Evolutionary conservation across 2,329 filamentous ascomycete species (phyloP), one percentile per base, ranked within the genome.

Genomic region (Beauveria varroae): DNA sequence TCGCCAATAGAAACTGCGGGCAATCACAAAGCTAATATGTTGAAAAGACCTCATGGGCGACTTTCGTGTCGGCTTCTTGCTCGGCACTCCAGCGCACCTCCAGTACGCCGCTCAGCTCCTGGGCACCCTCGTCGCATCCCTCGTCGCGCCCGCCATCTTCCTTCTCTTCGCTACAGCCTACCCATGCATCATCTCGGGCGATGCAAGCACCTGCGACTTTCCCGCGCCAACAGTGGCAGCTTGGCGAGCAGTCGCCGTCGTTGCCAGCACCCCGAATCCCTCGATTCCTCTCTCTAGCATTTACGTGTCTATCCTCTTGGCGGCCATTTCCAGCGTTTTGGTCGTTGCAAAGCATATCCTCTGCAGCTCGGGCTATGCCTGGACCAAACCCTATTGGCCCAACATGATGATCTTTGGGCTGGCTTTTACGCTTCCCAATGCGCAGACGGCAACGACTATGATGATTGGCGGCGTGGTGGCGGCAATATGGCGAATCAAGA

Each of bases 371-470:
- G 46, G 41, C 12, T 44, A 57, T 44, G 18, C 37, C 6, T 22
- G 47, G 44, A 20, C 24, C 12, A 52, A 46, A 12, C 26, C 40
- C 14, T 52, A 57, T 18, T 57, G 53, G 60, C 60, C 60, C 18
- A 62, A 62, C 54, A 62, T 62, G 60, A 62, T 58, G 60, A 58
- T 62, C 34, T 57, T 62, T 24, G 60, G 53, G 18, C 28, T 62
- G 46, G 60, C 60, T 1, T 58, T 62, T 40, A 62, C 60, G 46
- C 60, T 62, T 5, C 60, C 60, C 8, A 57, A 57, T 14, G 43
- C 60, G 34, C 60, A 62, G 40, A 62, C 60, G n/a, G 22, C 60
- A 4, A 57, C 55, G 5, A 57, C 60, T 5, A 62, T 62, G 60
- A 62, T 62, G 60, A 20, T 62, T 30, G 60, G 60, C 6, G 53